Base-by-base conservation (phyloP, 2,329 filamentous ascomycete species). In the Hypoxylon sp. region DNA sequence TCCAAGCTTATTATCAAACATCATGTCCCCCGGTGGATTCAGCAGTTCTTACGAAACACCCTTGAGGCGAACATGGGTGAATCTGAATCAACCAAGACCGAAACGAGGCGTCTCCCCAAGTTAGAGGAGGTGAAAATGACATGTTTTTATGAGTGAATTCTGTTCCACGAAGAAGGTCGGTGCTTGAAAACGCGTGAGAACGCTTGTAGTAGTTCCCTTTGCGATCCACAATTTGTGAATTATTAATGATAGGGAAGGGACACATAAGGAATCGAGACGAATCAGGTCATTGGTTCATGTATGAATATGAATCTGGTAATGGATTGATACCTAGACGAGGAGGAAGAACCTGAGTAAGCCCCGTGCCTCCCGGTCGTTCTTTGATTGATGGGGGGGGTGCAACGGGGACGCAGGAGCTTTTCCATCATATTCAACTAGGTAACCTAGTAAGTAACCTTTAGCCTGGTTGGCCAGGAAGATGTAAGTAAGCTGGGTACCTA, bases 291-390 rank as follows among this genome's bases (percentile, higher is more conserved):
- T 47, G 53, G 22, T 35, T 17, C 42, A 35, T 44, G 17, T 17
- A 26, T 6, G 6, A 26, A 6, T 31, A 17, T 47, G 54, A 57
- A 57, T 57, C 39, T 35, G 39, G 48, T 48, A 69, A 37, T 52
- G 33, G 42, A 57, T 35, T 35, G 19, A 42, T 42, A 54, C 51
- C 35, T 54, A n/a, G 39, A 52, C 29, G 50, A 42, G 42, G 50
- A 37, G 61, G 63, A 71, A 67, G 71, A 68, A 48, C 69, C 70
- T 75, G 70, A 76, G 72, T 75, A 75, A 76, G 74, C 74, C 74
- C 73, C 71, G 70, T 69, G 71, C 57, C 59, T 72, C 71, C 73
- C 72, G 72, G 72, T 51, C 53, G 66, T 72, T 66, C 59, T 65
- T 63, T 65, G 58, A 59, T 69, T 69, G 63, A 69, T 69, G 39